Conservation (phyloP, 164 flowering plant species). For the Kingdonia uniflora region DNA sequence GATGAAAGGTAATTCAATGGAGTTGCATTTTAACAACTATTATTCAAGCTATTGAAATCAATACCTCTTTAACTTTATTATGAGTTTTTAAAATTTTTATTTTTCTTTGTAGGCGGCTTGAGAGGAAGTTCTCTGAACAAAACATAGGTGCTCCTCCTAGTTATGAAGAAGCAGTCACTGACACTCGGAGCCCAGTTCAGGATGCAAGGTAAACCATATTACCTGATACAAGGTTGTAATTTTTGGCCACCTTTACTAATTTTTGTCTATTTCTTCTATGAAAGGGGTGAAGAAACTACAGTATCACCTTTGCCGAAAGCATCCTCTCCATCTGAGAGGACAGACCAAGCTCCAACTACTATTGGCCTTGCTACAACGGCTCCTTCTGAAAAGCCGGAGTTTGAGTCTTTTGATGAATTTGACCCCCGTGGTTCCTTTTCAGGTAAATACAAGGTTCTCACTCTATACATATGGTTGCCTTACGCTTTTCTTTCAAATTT, state of each 20-base stretch:
- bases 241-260: slow-evolving; percentile 3
- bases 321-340: slow-evolving; percentile 36
- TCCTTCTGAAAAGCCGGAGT: slow-evolving; percentile 31
- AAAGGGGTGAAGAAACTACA: slow-evolving; percentile 52
- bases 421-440: slow-evolving; percentile 73
- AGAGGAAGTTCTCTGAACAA: slow-evolving; percentile 65
- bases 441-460: too few relatives aligned
- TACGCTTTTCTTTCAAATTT: too few relatives aligned
- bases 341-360: slow-evolving; percentile 24
- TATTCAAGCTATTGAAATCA: too few relatives aligned
- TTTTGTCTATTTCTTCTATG: slow-evolving; percentile 10
- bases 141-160: slow-evolving; percentile 80
- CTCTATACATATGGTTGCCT: too few relatives aligned
- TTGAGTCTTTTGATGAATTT: slow-evolving; percentile 67
- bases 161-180: slow-evolving; percentile 74
- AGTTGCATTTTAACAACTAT: background rate
- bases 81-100: background rate
- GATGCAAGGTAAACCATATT: slow-evolving; percentile 52
- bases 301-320: slow-evolving; percentile 38
- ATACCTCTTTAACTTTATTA: background rate
- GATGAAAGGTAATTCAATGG: slow-evolving; percentile 56
- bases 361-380: slow-evolving; percentile 19
- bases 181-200: slow-evolving; percentile 41
- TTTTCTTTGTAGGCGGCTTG: slow-evolving; percentile 31
- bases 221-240: background rate